Percentiles rank a stretch among this genome's conserved stretches.
Evolutionary conservation across 2,329 filamentous ascomycete genomes (phyloP).

Genomic region (Dothideomycetes sp.): DNA sequence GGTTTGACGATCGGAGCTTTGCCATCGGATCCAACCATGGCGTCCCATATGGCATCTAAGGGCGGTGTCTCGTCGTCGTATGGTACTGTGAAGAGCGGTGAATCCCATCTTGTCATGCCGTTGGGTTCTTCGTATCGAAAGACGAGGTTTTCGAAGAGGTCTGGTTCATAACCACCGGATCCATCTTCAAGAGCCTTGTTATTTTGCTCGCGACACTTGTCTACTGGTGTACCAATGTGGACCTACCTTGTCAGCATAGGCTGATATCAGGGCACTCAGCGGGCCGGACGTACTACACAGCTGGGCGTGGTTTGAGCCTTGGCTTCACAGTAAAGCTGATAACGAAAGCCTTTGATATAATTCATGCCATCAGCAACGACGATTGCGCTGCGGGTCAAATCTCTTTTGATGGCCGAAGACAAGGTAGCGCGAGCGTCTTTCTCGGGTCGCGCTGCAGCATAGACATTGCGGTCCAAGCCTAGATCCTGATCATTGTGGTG

Average conservation of each 20-base stretch:
- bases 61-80: conserved; percentile 63
- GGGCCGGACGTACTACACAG: conserved; percentile 48
- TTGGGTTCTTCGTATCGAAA: conserved; percentile 83
- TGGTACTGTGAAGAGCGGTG: conserved; percentile 67
- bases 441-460: conserved; percentile 66
- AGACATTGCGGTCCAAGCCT: conserved; percentile 58
- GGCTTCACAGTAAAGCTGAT: conserved; percentile 75
- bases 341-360: conserved; percentile 85
- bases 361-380: conserved; percentile 72
- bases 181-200: conserved; percentile 30
- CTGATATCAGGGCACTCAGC: not conserved
- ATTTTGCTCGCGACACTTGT: conserved; percentile 51
- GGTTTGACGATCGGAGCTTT: conserved; percentile 56
- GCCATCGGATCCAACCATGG: conserved; percentile 50
- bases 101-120: conserved; percentile 75
- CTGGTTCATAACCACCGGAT: conserved; percentile 38
- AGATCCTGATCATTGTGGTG: conserved; percentile 64
- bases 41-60: conserved; percentile 64
- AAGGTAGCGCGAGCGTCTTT: conserved; percentile 71
- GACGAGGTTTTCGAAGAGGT: conserved; percentile 68
- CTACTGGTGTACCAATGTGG: conserved; percentile 46
- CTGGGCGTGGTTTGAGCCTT: conserved; percentile 67
- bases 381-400: conserved; percentile 60
- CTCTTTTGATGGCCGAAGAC: conserved; percentile 68
- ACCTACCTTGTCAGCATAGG: conserved; percentile 32